Conservation (phyloP, 2,329 filamentous ascomycete species). For the Endoconidiophora laricicola region DNA sequence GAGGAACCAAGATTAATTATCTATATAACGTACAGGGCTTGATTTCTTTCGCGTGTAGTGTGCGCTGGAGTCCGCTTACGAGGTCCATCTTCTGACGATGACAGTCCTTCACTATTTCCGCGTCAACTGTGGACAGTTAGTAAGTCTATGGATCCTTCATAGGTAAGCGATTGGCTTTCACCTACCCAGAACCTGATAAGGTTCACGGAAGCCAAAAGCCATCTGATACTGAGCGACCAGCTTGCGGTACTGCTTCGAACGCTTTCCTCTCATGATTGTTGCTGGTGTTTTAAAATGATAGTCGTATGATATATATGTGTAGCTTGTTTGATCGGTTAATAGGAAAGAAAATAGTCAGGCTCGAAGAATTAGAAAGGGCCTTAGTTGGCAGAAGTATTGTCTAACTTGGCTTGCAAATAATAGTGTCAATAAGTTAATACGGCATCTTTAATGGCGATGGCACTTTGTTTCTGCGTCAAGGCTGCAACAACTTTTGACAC, state of each 20-base stretch:
- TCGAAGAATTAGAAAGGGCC: not conserved
- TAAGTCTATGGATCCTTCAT: not conserved
- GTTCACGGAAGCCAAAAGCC: constrained; percentile 78
- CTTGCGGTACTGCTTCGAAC: constrained; percentile 48
- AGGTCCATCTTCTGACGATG: constrained; percentile 80
- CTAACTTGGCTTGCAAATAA: not conserved
- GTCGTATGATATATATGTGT: not conserved
- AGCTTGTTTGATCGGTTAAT: not conserved
- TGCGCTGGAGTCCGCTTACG: constrained; percentile 57
- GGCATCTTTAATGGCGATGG: not conserved
- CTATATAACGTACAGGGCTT: constrained; percentile 49
- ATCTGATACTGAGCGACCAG: constrained; percentile 84
- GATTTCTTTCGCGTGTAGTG: constrained; percentile 62
- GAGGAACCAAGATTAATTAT: not conserved
- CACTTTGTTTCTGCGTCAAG: not conserved
- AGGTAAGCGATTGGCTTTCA: not conserved
- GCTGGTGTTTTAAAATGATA: too few species aligned
- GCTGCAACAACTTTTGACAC: constrained; percentile 5
- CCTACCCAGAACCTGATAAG: constrained; percentile 72
- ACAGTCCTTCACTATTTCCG: constrained; percentile 67
- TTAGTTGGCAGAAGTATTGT: not conserved
- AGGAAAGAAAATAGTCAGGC: not conserved
- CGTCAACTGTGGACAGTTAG: constrained; percentile 43
- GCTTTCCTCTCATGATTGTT: constrained; percentile 31
- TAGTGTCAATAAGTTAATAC: not conserved